phyloP scores from a whole-genome alignment of 495 filamentous ascomycete species.

The Neurospora tetraspora region DNA sequence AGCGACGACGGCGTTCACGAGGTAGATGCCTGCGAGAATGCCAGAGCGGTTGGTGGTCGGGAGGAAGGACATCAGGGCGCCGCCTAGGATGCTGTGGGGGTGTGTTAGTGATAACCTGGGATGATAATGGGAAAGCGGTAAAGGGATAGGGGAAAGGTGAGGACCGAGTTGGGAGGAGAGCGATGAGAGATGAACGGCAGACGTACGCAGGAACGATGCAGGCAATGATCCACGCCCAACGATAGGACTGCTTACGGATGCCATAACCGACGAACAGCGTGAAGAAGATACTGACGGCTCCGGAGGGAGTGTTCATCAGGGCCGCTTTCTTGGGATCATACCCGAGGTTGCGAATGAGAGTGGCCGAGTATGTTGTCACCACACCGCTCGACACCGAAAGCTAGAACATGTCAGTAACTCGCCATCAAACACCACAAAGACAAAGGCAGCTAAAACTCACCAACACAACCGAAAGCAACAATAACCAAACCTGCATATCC shows the following conservation, averaged over 20 bases:
- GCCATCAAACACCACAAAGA: too few relatives aligned
- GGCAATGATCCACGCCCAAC: conserved; percentile 25
- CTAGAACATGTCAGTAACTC: conserved; percentile 5
- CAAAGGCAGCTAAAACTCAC: too few relatives aligned
- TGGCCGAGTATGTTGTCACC: conserved; percentile 51
- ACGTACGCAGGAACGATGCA: conserved; percentile 27
- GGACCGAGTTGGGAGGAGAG: too few relatives aligned
- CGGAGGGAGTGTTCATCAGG: conserved; percentile 51
- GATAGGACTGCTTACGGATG: conserved; percentile 22
- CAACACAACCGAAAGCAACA: conserved; percentile 21
- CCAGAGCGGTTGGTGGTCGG: conserved; percentile 33
- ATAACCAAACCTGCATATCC: conserved; percentile 27
- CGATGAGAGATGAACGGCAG: neutral
- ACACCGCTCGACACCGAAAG: conserved; percentile 49
- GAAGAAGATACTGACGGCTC: conserved; percentile 43
- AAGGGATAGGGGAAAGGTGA: too few relatives aligned
- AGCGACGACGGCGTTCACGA: conserved; percentile 50
- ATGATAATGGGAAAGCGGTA: too few relatives aligned
- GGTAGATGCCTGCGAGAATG: conserved; percentile 52
- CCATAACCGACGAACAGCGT: conserved; percentile 42
- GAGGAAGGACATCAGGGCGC: conserved; percentile 50
- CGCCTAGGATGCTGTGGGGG: conserved; percentile 37
- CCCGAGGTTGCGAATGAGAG: conserved; percentile 47
- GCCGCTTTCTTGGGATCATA: conserved; percentile 44
- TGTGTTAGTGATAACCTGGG: too few relatives aligned